A percentile compares a stretch with the other conserved stretches of the same genome.
Conservation (phyloP, 169 alveolate genomes). For the Eimeria necatrix region DNA sequence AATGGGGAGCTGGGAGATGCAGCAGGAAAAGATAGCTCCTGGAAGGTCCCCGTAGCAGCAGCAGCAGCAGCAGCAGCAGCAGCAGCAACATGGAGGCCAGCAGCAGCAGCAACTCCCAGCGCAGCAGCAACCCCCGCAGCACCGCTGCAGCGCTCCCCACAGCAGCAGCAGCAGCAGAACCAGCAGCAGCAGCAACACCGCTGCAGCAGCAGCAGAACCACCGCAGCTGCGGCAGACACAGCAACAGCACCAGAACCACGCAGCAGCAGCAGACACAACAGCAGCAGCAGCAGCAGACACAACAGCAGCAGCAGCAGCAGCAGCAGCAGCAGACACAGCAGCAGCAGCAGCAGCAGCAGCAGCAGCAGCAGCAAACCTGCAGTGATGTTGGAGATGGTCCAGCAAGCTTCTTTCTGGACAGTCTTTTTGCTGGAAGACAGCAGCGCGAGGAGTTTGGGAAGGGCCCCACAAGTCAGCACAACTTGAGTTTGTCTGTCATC, state of each 20-base stretch:
- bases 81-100: not conserved
- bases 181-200: too few relatives aligned
- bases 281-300: too few relatives aligned
- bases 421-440: conserved; percentile 93
- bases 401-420: conserved; percentile 98
- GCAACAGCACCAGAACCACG: too few relatives aligned
- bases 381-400: conserved; percentile 98
- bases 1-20: too few relatives aligned
- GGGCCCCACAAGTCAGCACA: conserved; percentile 95
- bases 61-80: not conserved
- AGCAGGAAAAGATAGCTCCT: not conserved
- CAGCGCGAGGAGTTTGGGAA: conserved; percentile 90
- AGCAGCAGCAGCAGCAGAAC: too few relatives aligned
- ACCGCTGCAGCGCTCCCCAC: conserved; percentile 98
- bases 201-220: too few relatives aligned
- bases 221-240: too few relatives aligned
- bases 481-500: conserved; percentile 97
- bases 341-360: conserved; percentile 11
- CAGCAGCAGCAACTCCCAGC: conserved; percentile 17
- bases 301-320: too few relatives aligned
- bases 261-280: too few relatives aligned
- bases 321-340: too few relatives aligned
- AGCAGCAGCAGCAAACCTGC: conserved; percentile 92
- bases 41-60: not conserved
- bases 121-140: conserved; percentile 9